Conservation (phyloP, 176 grass and related monocot genomes). For the Raddia guianensis region DNA sequence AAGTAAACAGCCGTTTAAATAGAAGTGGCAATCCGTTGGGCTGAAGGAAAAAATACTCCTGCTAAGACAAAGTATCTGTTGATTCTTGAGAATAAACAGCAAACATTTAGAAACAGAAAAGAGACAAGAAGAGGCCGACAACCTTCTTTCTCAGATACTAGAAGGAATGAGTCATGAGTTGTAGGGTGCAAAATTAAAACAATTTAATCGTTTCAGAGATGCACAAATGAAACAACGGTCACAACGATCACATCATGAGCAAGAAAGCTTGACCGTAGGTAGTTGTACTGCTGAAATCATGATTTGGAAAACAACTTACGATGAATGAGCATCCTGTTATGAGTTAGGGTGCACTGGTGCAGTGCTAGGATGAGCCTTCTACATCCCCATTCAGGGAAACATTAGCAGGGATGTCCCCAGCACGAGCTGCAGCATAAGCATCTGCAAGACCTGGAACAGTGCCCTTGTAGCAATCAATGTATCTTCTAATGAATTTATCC, state of each 20-base stretch:
- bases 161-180: too few relatives aligned
- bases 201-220: too few relatives aligned
- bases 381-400: not conserved
- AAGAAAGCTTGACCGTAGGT: too few relatives aligned
- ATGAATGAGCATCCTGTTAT: not conserved
- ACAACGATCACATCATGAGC: too few relatives aligned
- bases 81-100: too few relatives aligned
- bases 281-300: not conserved
- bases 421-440: conserved; percentile 31
- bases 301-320: not conserved
- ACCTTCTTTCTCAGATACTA: too few relatives aligned
- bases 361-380: conserved; percentile 1
- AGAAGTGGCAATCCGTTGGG: not conserved
- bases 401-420: not conserved
- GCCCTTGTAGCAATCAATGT: conserved; percentile 38
- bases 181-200: too few relatives aligned
- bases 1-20: not conserved
- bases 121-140: too few relatives aligned
- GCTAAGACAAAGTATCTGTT: too few relatives aligned
- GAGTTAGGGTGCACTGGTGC: not conserved
- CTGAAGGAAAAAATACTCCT: not conserved
- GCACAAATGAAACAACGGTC: too few relatives aligned
- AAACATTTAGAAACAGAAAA: too few relatives aligned
- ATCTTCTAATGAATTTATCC: not conserved
- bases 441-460: conserved; percentile 32